A percentile compares a stretch with the other conserved stretches of the same genome.
phyloP scores from a whole-genome alignment of 129 eudicot species.

The Cynara cardunculus region DNA sequence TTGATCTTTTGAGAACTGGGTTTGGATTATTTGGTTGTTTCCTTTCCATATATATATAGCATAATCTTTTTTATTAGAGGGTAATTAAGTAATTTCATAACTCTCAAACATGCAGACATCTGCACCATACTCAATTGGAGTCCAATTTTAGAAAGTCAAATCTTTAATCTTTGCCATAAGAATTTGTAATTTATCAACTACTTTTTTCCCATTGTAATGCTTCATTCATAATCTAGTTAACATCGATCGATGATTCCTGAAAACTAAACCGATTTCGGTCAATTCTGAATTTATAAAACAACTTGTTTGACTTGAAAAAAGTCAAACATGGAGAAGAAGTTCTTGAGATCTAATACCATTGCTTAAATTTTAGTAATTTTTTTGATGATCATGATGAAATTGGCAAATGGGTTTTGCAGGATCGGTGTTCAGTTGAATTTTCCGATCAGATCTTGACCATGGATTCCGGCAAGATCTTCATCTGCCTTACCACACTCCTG shows the following conservation, averaged over 20 bases:
- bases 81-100: neutral
- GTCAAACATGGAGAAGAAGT: conserved; percentile 19
- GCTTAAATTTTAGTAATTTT: no score
- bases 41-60: conserved; percentile 9
- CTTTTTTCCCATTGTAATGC: neutral
- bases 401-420: conserved; percentile 26
- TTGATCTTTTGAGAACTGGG: neutral
- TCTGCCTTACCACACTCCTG: conserved; percentile 30
- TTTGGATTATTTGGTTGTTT: neutral
- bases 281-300: neutral
- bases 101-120: neutral
- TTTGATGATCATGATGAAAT: neutral
- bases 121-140: neutral
- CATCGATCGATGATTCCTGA: neutral
- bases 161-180: neutral
- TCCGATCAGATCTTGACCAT: conserved; percentile 17
- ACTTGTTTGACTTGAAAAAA: neutral
- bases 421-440: neutral
- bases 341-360: conserved; percentile 11
- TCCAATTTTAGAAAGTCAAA: conserved; percentile 14
- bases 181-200: neutral
- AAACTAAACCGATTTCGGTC: neutral
- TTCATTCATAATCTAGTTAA: no score
- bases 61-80: conserved; percentile 5
- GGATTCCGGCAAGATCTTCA: conserved; percentile 23